A percentile compares a stretch with the other conserved stretches of the same genome.
These are phyloP conservation scores for Pilatotrama ljubarskyi DNA, from an alignment of 768 basidiomycete species.

Conservation along the genomic window DNA sequence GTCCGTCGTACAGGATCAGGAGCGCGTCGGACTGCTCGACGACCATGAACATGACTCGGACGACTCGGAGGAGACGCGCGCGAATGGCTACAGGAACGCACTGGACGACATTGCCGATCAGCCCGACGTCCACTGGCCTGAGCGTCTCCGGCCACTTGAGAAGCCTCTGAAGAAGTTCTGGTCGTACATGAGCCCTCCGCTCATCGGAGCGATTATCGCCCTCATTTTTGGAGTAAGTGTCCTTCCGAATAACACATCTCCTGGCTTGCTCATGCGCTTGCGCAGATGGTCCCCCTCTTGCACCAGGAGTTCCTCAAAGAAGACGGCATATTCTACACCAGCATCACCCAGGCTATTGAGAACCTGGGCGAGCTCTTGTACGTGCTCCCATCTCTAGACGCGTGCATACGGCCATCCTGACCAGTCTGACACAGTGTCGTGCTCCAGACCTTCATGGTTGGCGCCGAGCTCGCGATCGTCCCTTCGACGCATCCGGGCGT, in stretches of 20 bases:
- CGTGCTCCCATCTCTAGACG: not conserved
- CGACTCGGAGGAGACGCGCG: conserved; percentile 2
- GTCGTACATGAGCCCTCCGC: conserved; percentile 28
- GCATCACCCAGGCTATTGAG: conserved; percentile 25
- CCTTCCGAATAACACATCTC: not conserved
- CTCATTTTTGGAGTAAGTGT: conserved; percentile 27
- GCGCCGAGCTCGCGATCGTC: conserved; percentile 31
- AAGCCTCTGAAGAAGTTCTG: conserved; percentile 23
- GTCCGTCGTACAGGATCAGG: conserved; percentile 27
- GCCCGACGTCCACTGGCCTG: conserved; percentile 30
- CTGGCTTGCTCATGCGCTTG: not conserved
- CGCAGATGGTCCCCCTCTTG: conserved; percentile 26
- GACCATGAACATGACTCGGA: conserved; percentile 20
- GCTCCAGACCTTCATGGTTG: conserved; percentile 32
- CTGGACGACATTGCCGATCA: conserved; percentile 24
- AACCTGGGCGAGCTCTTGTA: conserved; percentile 34
- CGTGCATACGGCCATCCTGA: not conserved
- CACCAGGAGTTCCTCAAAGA: conserved; percentile 22
- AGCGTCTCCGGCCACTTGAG: conserved; percentile 16
- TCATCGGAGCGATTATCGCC: conserved; percentile 30
- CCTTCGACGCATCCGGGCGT: conserved; percentile 21
- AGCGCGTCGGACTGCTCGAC: conserved; percentile 30
- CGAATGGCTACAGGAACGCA: conserved; percentile 10
- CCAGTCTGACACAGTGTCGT: conserved; percentile 21
- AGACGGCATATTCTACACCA: conserved; percentile 27